Evolutionary conservation across 768 basidiomycete species (phyloP).

Genomic region (Amanita pseudoporphyria): DNA sequence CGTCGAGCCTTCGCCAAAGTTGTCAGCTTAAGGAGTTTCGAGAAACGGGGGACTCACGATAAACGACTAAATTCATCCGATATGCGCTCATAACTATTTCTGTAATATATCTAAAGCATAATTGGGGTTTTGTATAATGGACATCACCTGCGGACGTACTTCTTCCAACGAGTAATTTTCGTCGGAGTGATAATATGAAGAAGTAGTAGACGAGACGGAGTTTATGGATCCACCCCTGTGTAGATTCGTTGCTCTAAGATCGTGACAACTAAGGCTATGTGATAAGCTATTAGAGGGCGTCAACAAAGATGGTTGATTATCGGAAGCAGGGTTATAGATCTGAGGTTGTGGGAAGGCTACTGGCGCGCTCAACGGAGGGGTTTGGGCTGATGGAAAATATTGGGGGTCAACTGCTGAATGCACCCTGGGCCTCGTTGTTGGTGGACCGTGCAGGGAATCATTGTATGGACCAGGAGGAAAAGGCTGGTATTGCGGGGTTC

Average conservation of each 20-base stretch:
- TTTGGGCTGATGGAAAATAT: not conserved
- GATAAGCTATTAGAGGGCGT: slow-evolving; percentile 2
- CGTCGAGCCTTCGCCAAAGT: slow-evolving; percentile 17
- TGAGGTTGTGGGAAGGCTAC: slow-evolving; percentile 46
- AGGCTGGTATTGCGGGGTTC: not conserved
- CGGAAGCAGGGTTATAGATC: slow-evolving; percentile 36
- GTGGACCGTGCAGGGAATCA: not conserved
- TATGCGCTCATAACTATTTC: not conserved
- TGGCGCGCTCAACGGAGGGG: not conserved
- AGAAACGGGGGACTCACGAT: slow-evolving; percentile 12
- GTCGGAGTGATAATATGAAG: slow-evolving; percentile 12
- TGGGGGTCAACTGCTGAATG: not conserved
- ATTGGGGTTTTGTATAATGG: not conserved
- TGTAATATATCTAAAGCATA: not conserved
- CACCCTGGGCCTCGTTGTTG: not conserved
- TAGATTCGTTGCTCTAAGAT: not conserved
- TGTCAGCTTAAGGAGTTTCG: slow-evolving; percentile 24
- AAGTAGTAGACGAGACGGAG: slow-evolving; percentile 5
- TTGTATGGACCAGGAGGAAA: not conserved
- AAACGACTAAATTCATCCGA: not conserved
- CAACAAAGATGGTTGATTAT: slow-evolving; percentile 24
- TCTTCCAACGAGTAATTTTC: slow-evolving; percentile 20
- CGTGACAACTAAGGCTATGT: not conserved
- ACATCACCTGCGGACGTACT: slow-evolving; percentile 4
- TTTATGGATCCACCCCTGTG: slow-evolving; percentile 1